These are phyloP conservation scores for Camellia oleifera DNA, from an alignment of 179 eudicot genomes.

Conservation along the genomic window DNA sequence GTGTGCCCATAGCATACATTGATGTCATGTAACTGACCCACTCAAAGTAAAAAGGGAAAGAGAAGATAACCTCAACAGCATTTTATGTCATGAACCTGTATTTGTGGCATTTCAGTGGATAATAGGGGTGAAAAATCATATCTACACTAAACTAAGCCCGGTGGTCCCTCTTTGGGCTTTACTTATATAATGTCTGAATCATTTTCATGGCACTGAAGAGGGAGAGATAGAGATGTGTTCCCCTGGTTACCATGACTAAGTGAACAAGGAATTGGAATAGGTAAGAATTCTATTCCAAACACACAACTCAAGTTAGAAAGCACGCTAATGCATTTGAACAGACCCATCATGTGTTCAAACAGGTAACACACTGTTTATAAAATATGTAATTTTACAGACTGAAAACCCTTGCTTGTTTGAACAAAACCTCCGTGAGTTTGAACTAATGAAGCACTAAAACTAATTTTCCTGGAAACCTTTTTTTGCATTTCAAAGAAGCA, in stretches of 20 bases:
- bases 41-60: background rate
- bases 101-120: background rate
- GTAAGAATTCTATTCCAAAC: too few relatives aligned
- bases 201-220: background rate
- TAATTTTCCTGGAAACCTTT: too few relatives aligned
- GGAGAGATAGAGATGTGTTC: background rate
- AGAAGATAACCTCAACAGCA: background rate
- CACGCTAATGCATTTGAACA: too few relatives aligned
- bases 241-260: background rate
- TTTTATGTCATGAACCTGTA: background rate
- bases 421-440: too few relatives aligned
- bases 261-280: too few relatives aligned
- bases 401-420: too few relatives aligned
- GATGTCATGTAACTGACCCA: background rate
- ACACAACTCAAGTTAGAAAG: too few relatives aligned
- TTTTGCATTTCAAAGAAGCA: too few relatives aligned
- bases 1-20: background rate
- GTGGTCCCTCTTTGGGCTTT: background rate
- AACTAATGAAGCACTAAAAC: too few relatives aligned
- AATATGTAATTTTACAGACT: too few relatives aligned
- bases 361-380: too few relatives aligned
- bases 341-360: too few relatives aligned
- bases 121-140: constrained; percentile 3
- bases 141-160: background rate
- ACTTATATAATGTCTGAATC: background rate